A percentile compares a stretch with the other conserved stretches of the same genome.
phyloP scores from a whole-genome alignment of 306 rosid species.

The Prunus mira region DNA sequence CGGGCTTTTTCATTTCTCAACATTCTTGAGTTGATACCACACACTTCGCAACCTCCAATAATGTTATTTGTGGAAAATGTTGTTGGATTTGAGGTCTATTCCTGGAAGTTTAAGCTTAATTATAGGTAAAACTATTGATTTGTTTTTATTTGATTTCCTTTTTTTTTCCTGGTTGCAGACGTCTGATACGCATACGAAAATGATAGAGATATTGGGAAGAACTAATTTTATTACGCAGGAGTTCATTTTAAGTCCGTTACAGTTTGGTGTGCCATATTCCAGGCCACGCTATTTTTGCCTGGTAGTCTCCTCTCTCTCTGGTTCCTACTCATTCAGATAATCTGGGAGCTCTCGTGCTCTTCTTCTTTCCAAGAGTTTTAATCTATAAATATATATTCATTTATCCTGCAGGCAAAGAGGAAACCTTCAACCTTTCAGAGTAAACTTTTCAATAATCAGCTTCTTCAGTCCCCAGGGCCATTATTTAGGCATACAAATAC shows the following conservation, averaged over 20 bases:
- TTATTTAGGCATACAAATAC: conserved; percentile 40
- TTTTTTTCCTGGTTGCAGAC: conserved; percentile 46
- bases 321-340: conserved; percentile 13
- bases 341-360: background rate
- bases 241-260: conserved; percentile 87
- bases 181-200: conserved; percentile 73
- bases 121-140: background rate
- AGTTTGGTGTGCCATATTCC: conserved; percentile 93
- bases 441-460: conserved; percentile 40
- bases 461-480: conserved; percentile 51
- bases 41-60: conserved; percentile 53
- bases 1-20: conserved; percentile 91
- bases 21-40: conserved; percentile 84
- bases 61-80: conserved; percentile 91
- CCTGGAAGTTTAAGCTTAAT: conserved; percentile 14
- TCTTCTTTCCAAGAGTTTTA: background rate
- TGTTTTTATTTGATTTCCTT: background rate
- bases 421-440: conserved; percentile 57
- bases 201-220: conserved; percentile 69
- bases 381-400: conserved; percentile 10
- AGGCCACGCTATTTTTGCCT: conserved; percentile 96
- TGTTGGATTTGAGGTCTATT: conserved; percentile 91
- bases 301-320: conserved; percentile 46
- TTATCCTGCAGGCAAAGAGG: conserved; percentile 69
- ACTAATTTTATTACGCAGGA: conserved; percentile 65